Base-by-base conservation (phyloP, 1,139 yeast genomes). In the Pichia sp. region DNA sequence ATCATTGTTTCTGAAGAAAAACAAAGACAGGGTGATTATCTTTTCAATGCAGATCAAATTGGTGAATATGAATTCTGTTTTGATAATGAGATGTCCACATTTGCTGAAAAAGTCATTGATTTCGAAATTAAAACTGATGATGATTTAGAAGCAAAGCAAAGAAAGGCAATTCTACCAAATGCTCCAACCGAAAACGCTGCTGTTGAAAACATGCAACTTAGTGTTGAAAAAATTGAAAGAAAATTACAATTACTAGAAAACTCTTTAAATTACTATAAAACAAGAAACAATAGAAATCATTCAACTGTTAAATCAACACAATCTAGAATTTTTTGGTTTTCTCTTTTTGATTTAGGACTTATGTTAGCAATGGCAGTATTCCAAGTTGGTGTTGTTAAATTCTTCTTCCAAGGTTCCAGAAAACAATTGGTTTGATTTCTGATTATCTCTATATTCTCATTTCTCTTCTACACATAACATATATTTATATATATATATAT, bases 21-120 rank as follows among this genome's bases (percentile, higher is more conserved):
- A 62, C 84, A 84, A 66, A 80, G 89, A 69, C 96, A 88, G 67
- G 96, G 95, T 2, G 96, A 91, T 63, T 87, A 86, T 74, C 75
- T 80, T 6, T 83, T 91, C 67, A 73, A 73, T 33, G 96, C 93
- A 28, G 81, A 80, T 45, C 61, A 67, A 45, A 69, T 71, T 42
- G 99, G 99, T 38, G 98, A 93, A 69, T 93, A 91, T 72, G 89
- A 87, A 68, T 86, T 93, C 68, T 93, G 99, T 71, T 90, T 93
- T 74, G 74, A 84, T 61, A 90, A 90, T 68, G 87, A 83, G 56
- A 84, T 86, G 89, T 84, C 95, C 9, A 84, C 95, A 3, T 85
- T 82, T 67, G 86, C 93, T 49, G 95, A 87, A 64, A 91, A 91
- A 71, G 83, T 86, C 54, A 85, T 93, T 62, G 97, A 90, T 70